These are phyloP conservation scores for Aspergillus sp. DNA, from an alignment of 2,329 filamentous ascomycete species.

Conservation along the genomic window DNA sequence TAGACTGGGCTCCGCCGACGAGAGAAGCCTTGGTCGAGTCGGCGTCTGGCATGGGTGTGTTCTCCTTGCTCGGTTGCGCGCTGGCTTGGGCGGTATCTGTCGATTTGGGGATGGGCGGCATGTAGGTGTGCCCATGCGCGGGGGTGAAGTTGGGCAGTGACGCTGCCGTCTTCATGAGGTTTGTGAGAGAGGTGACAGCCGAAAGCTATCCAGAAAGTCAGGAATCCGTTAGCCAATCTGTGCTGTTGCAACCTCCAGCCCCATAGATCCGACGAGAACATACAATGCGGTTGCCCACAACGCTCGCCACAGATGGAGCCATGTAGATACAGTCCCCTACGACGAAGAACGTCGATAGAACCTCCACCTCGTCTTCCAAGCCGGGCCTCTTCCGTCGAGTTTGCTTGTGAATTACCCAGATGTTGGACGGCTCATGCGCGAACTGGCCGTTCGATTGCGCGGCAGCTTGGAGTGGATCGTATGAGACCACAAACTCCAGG, in stretches of 20 bases:
- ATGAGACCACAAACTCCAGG: conserved; percentile 58
- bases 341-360: conserved; percentile 59
- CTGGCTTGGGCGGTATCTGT: conserved; percentile 30
- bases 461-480: conserved; percentile 53
- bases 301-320: conserved; percentile 59
- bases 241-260: neutral
- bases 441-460: conserved; percentile 40
- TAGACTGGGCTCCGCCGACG: conserved; percentile 17
- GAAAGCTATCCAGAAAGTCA: conserved; percentile 43
- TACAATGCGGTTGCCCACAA: conserved; percentile 56
- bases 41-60: conserved; percentile 44
- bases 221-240: conserved; percentile 1
- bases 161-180: conserved; percentile 53
- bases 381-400: conserved; percentile 44
- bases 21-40: conserved; percentile 29
- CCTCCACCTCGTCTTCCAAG: conserved; percentile 48
- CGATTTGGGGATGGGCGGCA: conserved; percentile 47
- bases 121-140: conserved; percentile 59
- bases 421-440: conserved; percentile 46
- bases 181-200: conserved; percentile 54
- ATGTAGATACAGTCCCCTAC: conserved; percentile 61
- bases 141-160: conserved; percentile 57
- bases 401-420: conserved; percentile 63
- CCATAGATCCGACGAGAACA: conserved; percentile 14
- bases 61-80: conserved; percentile 48